Evolutionary conservation across 495 filamentous ascomycete species (phyloP), one percentile per base, ranked within the genome.

Genomic region (Lasiosphaeris hirsuta): DNA sequence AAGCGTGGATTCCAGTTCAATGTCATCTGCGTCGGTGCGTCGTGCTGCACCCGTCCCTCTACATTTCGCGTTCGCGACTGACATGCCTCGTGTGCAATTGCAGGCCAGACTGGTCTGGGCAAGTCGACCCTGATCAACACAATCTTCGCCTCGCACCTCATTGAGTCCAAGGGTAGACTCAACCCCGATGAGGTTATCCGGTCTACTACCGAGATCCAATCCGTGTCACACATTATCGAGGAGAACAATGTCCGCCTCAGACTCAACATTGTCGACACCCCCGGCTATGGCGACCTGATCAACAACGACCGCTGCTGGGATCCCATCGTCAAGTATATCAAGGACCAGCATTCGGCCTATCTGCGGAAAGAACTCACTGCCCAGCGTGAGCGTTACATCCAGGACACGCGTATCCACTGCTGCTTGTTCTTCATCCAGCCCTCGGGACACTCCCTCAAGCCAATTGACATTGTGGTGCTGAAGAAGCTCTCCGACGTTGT

Each of bases 1-100:
- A 99, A 99, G 84, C 92, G 94, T 72, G 94, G 94, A 64, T 99
- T 99, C 75, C 94, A 99, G 76, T 99, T 99, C 84, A 99, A 99
- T 75, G 87, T 99, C 65, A 99, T 99, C 77, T 97, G 95, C 75
- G 94, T 99, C 76, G 94, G 94, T 98, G 80, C 71, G 93, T 86
- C 39, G 51, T 54, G 4, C 42, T 42, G 52, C 37, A 19, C n/a
- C n/a, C 41, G 40, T 46, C 42, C 18, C 54, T 39, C 19, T 5
- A 48, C 42, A 57, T 49, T 15, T 36, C 65, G 39, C 43, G 55
- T 56, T 53, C 56, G 45, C 56, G 65, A 59, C 70, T 79, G 64
- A 79, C 69, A 61, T 68, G 64, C 71, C 56, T 63, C 63, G 66
- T 68, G 61, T 61, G 18, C 47, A 60, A 58, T 71, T 7, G 18